Evolutionary conservation across 805 yeast genomes (phyloP).

Genomic region (Starmera quercuum): DNA sequence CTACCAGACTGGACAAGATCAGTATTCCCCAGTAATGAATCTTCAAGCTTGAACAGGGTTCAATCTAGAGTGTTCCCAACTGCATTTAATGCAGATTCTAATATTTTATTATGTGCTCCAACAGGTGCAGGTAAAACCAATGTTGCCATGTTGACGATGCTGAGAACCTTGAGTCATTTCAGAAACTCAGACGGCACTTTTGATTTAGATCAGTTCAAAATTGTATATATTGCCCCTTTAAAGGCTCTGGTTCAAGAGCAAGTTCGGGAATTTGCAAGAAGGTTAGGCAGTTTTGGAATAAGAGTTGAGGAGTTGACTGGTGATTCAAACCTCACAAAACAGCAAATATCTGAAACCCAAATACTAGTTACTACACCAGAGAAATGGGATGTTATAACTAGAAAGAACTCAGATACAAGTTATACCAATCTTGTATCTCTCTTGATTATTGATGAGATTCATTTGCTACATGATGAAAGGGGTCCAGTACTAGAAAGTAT

Average conservation of each 20-base stretch:
- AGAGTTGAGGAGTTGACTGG: constrained; percentile 86
- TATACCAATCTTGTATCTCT: constrained; percentile 59
- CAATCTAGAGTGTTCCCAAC: constrained; percentile 76
- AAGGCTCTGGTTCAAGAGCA: constrained; percentile 96
- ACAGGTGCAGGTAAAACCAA: constrained; percentile 99
- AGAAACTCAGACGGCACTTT: constrained; percentile 44
- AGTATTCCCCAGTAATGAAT: constrained; percentile 66
- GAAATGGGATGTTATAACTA: constrained; percentile 93
- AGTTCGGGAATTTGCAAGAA: constrained; percentile 73
- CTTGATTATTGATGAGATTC: constrained; percentile 86
- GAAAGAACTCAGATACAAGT: constrained; percentile 66
- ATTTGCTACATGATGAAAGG: constrained; percentile 85
- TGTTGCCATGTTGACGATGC: constrained; percentile 80
- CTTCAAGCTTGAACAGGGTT: constrained; percentile 63
- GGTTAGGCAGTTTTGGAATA: constrained; percentile 57
- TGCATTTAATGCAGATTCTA: constrained; percentile 68
- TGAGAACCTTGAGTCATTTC: constrained; percentile 52
- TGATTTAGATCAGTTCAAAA: constrained; percentile 50
- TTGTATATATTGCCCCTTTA: constrained; percentile 86
- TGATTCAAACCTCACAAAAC: constrained; percentile 69
- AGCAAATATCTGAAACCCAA: constrained; percentile 73
- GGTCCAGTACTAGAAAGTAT: constrained; percentile 92
- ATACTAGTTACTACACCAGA: constrained; percentile 91
- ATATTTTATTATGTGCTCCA: constrained; percentile 87
- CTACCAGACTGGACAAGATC: constrained; percentile 79